Conservation (phyloP, 2,329 filamentous ascomycete genomes). For the Fusarium cicatricum region DNA sequence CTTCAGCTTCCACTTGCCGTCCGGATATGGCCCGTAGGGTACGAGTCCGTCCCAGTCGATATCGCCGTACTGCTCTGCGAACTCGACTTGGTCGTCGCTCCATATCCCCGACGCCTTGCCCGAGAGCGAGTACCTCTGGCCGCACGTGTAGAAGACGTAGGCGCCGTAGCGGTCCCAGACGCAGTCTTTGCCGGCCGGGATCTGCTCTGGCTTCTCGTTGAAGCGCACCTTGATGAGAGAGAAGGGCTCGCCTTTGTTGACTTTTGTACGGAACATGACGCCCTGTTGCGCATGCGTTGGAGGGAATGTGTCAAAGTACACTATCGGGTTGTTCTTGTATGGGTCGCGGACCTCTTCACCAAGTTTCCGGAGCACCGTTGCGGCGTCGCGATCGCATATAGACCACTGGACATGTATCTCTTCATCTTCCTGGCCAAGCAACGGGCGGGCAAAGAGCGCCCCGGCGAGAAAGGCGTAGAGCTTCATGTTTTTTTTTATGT, state of each 20-base stretch:
- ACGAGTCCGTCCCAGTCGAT: conserved; percentile 32
- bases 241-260: conserved; percentile 23
- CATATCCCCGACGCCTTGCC: conserved; percentile 13
- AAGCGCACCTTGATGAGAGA: conserved; percentile 35
- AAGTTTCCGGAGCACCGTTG: conserved; percentile 27
- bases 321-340: conserved; percentile 33
- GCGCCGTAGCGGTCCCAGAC: conserved; percentile 36
- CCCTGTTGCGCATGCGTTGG: conserved; percentile 30
- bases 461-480: background rate
- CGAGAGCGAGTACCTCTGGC: conserved; percentile 10
- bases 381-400: conserved; percentile 25
- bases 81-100: conserved; percentile 31
- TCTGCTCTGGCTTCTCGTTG: conserved; percentile 5
- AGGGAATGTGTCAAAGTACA: conserved; percentile 34
- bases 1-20: conserved; percentile 35
- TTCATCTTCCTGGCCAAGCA: background rate
- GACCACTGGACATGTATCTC: conserved; percentile 36
- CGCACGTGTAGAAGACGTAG: conserved; percentile 27
- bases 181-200: conserved; percentile 16
- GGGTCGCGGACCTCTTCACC: conserved; percentile 19
- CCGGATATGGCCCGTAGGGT: conserved; percentile 25
- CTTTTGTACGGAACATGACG: conserved; percentile 36
- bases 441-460: background rate
- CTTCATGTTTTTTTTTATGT: conserved; percentile 22
- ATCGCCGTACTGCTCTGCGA: conserved; percentile 28